These are phyloP conservation scores for Trichocomaceae sp. DNA, from an alignment of 2,329 filamentous ascomycete genomes.

Conservation along the genomic window DNA sequence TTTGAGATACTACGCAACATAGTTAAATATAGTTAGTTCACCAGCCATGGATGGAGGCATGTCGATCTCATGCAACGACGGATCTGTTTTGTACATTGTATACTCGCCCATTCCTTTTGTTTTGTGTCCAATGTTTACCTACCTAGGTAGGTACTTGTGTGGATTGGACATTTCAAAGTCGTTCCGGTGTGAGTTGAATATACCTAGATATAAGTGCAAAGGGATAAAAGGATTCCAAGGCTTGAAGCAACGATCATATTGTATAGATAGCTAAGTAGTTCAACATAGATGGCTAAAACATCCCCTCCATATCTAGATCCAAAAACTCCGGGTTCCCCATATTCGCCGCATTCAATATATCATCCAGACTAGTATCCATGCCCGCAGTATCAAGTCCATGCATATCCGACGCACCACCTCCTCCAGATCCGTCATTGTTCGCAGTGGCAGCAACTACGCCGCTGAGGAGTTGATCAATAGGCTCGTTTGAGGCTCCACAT, in stretches of 20 bases:
- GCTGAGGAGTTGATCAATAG: constrained; percentile 36
- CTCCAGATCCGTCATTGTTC: constrained; percentile 23
- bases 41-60: too few species aligned
- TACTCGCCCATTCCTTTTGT: too few species aligned
- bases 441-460: constrained; percentile 32
- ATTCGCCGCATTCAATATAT: constrained; percentile 38
- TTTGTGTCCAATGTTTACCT: too few species aligned
- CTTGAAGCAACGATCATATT: not conserved
- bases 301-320: constrained; percentile 41
- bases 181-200: not conserved
- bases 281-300: constrained; percentile 25
- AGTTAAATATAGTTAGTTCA: too few species aligned
- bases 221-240: too few species aligned
- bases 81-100: not conserved
- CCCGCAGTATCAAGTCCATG: constrained; percentile 23
- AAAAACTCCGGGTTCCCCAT: constrained; percentile 41
- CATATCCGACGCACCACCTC: constrained; percentile 23
- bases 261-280: not conserved
- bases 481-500: constrained; percentile 22
- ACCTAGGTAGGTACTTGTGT: too few species aligned
- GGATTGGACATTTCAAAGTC: too few species aligned
- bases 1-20: too few species aligned
- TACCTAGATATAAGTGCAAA: not conserved
- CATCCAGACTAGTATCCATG: constrained; percentile 36
- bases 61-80: not conserved